phyloP scores from a whole-genome alignment of 768 basidiomycete species.

The Amylocystis lapponica region DNA sequence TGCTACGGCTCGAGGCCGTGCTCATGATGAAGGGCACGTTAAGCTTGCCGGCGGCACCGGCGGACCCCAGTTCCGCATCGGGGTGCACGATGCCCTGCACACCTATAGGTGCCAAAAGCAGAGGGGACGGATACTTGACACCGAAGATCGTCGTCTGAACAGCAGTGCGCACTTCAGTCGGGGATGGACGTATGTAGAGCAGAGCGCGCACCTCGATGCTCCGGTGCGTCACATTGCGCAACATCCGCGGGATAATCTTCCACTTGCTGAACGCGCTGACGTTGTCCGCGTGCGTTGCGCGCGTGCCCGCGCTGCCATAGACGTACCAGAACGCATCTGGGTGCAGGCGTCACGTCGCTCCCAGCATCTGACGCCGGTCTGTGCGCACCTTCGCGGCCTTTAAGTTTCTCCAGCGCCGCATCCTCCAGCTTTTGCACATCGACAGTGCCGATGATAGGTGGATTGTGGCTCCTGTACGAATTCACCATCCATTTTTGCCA shows the following conservation, averaged over 20 bases:
- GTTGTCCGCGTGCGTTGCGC: constrained; percentile 63
- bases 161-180: neutral
- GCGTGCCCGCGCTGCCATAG: constrained; percentile 69
- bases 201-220: constrained; percentile 47
- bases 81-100: constrained; percentile 69
- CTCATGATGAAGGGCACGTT: constrained; percentile 70
- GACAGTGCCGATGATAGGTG: constrained; percentile 49
- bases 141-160: constrained; percentile 66
- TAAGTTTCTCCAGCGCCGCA: constrained; percentile 58
- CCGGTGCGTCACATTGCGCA: constrained; percentile 56
- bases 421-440: constrained; percentile 56
- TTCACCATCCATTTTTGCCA: neutral
- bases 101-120: constrained; percentile 71
- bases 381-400: constrained; percentile 43
- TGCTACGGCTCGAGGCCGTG: constrained; percentile 63
- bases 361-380: neutral
- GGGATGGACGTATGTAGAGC: neutral
- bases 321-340: constrained; percentile 71
- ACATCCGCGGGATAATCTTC: constrained; percentile 75
- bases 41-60: constrained; percentile 56
- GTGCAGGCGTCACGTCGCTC: neutral
- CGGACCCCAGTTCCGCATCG: constrained; percentile 67
- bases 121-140: constrained; percentile 50
- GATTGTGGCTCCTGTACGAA: constrained; percentile 7
- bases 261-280: constrained; percentile 56